A percentile compares a stretch with the other conserved stretches of the same genome.
phyloP scores from a whole-genome alignment of 331 rosid species.

The Telfairia occidentalis region DNA sequence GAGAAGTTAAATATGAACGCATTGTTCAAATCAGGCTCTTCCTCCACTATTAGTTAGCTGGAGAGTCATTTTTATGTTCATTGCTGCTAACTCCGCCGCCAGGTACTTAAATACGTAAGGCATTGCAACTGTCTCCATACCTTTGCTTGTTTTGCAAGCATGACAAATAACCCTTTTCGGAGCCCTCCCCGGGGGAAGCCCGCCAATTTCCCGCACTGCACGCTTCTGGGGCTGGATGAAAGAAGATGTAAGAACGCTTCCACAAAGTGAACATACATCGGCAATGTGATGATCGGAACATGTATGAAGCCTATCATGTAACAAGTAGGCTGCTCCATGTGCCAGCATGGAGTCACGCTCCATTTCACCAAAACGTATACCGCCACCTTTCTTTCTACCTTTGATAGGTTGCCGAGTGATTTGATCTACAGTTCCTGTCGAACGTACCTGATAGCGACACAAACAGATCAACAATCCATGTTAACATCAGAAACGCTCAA shows the following conservation, averaged over 20 bases:
- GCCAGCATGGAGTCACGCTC: constrained; percentile 96
- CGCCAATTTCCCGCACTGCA: constrained; percentile 32
- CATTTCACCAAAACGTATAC: constrained; percentile 96
- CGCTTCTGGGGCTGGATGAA: constrained; percentile 40
- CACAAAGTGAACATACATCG: constrained; percentile 78
- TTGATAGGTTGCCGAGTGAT: constrained; percentile 84
- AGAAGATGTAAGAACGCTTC: constrained; percentile 61
- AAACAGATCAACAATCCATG: background rate
- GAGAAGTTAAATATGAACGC: background rate
- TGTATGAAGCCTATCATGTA: constrained; percentile 85
- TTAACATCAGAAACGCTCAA: background rate
- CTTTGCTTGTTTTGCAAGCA: constrained; percentile 64
- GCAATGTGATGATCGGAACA: constrained; percentile 92
- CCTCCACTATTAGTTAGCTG: constrained; percentile 34
- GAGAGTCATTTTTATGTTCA: constrained; percentile 85
- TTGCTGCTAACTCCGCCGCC: constrained; percentile 90
- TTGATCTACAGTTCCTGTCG: constrained; percentile 75
- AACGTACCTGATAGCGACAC: constrained; percentile 52
- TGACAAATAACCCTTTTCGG: constrained; percentile 50
- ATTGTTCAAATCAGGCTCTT: constrained; percentile 18
- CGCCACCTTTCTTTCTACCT: constrained; percentile 89
- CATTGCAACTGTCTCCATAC: constrained; percentile 94
- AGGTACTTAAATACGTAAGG: constrained; percentile 80
- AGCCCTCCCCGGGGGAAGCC: constrained; percentile 55
- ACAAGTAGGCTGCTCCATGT: constrained; percentile 86